A percentile compares a stretch with the other conserved stretches of the same genome.
These are phyloP conservation scores for Clarireedia monteithiana DNA, from an alignment of 2,329 filamentous ascomycete species.

Conservation along the genomic window DNA sequence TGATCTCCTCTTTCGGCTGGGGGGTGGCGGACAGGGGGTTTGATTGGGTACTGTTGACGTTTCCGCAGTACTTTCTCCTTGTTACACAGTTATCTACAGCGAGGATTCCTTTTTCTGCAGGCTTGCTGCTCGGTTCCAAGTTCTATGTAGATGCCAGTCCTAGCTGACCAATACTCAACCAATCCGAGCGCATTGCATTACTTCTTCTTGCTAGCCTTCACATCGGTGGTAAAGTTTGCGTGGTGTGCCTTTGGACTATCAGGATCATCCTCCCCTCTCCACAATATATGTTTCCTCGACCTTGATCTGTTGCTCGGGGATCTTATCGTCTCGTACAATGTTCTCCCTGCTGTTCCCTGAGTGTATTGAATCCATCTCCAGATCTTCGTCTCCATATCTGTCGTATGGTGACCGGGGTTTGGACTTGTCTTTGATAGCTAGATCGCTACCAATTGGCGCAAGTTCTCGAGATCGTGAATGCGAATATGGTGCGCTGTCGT, in stretches of 20 bases:
- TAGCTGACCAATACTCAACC: no score
- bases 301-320: neutral
- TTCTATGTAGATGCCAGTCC: no score
- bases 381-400: neutral
- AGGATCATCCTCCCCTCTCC: neutral
- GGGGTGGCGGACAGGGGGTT: no score
- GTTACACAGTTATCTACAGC: no score
- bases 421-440: neutral
- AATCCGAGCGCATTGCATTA: no score
- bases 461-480: neutral
- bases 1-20: no score
- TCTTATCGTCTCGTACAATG: neutral
- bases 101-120: no score
- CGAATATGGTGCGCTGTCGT: neutral
- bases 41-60: no score
- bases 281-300: neutral
- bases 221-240: neutral
- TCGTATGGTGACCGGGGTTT: conserved; percentile 1
- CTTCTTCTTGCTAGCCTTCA: neutral
- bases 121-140: no score
- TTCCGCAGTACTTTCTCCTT: no score
- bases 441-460: neutral
- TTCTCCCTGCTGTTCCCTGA: neutral
- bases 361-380: conserved; percentile 1
- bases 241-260: neutral